Evolutionary conservation across 2,329 filamentous ascomycete genomes (phyloP), one percentile per base, ranked within the genome.

Genomic region (Verticillium klebahnii): DNA sequence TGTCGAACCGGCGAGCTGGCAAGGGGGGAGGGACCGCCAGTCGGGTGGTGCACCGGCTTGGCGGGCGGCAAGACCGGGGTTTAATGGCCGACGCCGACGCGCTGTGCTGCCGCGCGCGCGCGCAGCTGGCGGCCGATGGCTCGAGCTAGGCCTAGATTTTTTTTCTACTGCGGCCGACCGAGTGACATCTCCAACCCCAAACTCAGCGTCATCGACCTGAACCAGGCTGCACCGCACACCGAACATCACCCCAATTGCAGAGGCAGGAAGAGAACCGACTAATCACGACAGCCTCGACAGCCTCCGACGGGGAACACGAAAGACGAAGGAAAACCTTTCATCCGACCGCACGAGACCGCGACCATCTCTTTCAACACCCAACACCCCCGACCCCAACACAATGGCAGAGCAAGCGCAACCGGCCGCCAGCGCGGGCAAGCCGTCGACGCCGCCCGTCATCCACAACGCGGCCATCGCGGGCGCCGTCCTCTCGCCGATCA

Each of bases 401-500:
- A 60, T 58, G 60, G 62, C 65, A 50, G 59, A 58, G 25, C 64
- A 37, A 56, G 45, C 45, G 11, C 63, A 59, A 50, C 55, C 34
- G 37, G 58, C 25, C 57, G 50, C 45, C 52, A 34, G 23, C 60
- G 57, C 29, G 29, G 29, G 23, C 39, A 65, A 52, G 17, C 29
- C 57, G 34, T 56, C 59, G n/a, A 71, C 68, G 4, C 74, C 74
- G 67, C 68, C 73, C 5, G 57, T 74, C 32, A 66, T 82, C 56
- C 82, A 83, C 75, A 79, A 79, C 68, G 72, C 78, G 19, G 81
- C 81, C 61, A 72, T 85, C 3, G 78, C 74, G 57, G 76, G 79
- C 60, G 79, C 81, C 63, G 73, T 83, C 60, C 68, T 83, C 59
- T 75, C 77, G 56, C 77, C 82, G 7, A 67, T 82, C 56, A 79